Evolutionary conservation across 306 rosid species (phyloP).

Genomic region (Canavalia ensiformis): DNA sequence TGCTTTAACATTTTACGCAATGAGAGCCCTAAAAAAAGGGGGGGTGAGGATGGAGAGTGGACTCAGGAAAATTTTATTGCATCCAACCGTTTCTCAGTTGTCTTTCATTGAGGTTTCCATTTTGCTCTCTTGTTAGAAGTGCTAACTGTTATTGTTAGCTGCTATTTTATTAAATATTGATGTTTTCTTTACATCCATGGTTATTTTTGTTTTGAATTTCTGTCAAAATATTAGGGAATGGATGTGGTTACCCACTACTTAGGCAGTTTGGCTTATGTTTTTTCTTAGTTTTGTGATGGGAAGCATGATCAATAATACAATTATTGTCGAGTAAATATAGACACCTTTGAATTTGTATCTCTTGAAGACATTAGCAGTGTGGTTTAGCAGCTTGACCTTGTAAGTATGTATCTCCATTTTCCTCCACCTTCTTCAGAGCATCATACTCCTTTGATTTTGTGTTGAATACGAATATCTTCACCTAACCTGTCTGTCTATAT

Average conservation of each 20-base stretch:
- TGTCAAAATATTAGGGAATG: background rate
- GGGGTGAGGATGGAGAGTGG: background rate
- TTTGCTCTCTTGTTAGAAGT: background rate
- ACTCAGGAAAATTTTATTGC: background rate
- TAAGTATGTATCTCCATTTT: background rate
- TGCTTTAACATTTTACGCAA: background rate
- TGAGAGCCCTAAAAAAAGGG: background rate
- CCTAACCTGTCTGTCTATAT: background rate
- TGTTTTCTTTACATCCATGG: background rate
- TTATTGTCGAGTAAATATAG: background rate
- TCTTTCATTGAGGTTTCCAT: background rate
- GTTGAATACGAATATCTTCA: background rate
- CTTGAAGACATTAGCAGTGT: background rate
- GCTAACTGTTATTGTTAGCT: background rate
- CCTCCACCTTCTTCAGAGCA: background rate
- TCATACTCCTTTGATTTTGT: background rate
- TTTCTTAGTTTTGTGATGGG: background rate
- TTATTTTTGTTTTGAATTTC: background rate
- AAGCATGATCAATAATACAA: background rate
- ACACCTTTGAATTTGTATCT: background rate
- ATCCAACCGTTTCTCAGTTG: background rate
- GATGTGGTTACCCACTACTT: background rate
- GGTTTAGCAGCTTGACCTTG: slow-evolving; percentile 6
- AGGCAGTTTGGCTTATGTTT: background rate
- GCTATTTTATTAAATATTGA: background rate